Base-by-base conservation (phyloP, 2,329 filamentous ascomycete species). In the Alternaria novae-zelandiae region DNA sequence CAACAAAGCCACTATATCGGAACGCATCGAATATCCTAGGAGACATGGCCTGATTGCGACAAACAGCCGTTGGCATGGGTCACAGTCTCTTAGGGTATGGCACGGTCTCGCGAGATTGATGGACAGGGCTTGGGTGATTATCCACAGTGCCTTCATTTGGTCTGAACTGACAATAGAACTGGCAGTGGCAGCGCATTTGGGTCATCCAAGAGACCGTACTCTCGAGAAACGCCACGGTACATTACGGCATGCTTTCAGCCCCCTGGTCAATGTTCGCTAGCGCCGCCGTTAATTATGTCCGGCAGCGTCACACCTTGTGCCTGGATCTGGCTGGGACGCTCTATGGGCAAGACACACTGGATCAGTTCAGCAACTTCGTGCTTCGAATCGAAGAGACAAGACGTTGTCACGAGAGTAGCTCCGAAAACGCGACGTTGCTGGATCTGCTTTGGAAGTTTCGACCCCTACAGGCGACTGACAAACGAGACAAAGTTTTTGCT, bases 181-280 rank as follows among this genome's bases (percentile, higher is more conserved):
- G 69, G 13, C 12, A 72, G 69, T 70, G 69, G 69, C 60, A 57
- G 36, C 68, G 70, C 21, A 66, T 69, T n/a, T 73, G 70, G 70
- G 64, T 73, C 11, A 56, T 73, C 15, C 70, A 71, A 54, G 70
- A 73, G 30, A 73, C 70, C 11, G 69, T 73, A 10, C 65, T 73
- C 26, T 59, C 70, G 0, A 60, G 45, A 2, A 68, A 69, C 54
- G 70, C 69, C 6, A 71, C 63, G 0, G 61, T 71, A 26, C 64
- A 65, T 11, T 70, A 60, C 43, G 68, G 69, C 30, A 63, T 61
- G 46, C 61, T 71, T 13, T 70, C 70, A 20, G 69, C 70, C 2
- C 70, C 69, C 3, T 72, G 66, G 70, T 58, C 64, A 43, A 70
- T 72, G 69, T 67, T 72, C 25, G 66, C 69, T 13, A 57, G 47